Base-by-base conservation (phyloP, 75 land plant genomes). In the Selaginella tamariscina region DNA sequence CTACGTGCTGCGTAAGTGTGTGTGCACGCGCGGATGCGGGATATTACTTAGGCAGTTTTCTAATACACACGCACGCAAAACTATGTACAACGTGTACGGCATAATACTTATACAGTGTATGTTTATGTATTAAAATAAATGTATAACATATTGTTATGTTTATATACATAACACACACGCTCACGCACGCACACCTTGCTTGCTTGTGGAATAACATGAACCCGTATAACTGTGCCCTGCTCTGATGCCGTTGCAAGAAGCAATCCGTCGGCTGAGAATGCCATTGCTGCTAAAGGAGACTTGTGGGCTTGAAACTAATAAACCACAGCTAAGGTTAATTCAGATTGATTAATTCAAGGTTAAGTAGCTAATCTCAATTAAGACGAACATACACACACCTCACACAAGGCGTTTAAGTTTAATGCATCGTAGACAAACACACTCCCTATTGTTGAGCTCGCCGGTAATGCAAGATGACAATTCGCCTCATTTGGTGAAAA, bases 201-300 rank as follows among this genome's bases (percentile, higher is more conserved):
- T 32, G 85, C 84, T 62, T 81, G 86, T 9, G 89, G 84, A 71
- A 88, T 83, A 26, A 79, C 67, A 75, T 83, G 80, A 60, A 88
- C 92, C 65, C 92, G 73, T 68, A 88, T 78, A 27, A 83, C 75
- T 23, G 92, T 88, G 67, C 92, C 92, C 30, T 88, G 86, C 26
- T 86, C 84, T 29, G 92, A 88, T 39, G 92, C 92, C 29, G 92
- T 88, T 72, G 89, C 92, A 1, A 88, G 68, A 64, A 81, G 80
- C 70, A 33, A 56, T 49, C 89, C 92, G 75, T 80, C 80, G 5
- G 82, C 69, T 24, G 89, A 86, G 70, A 88, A 59, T n/a, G 71
- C 80, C 68, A 88, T 70, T 32, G 92, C 89, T 30, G 84, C 84
- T 64, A 88, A 67, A 30, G 86, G 86, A 31, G 84, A 72, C 29